A percentile compares a stretch with the other conserved stretches of the same genome.
phyloP scores from a whole-genome alignment of 306 rosid species.

The Ormosia emarginata region DNA sequence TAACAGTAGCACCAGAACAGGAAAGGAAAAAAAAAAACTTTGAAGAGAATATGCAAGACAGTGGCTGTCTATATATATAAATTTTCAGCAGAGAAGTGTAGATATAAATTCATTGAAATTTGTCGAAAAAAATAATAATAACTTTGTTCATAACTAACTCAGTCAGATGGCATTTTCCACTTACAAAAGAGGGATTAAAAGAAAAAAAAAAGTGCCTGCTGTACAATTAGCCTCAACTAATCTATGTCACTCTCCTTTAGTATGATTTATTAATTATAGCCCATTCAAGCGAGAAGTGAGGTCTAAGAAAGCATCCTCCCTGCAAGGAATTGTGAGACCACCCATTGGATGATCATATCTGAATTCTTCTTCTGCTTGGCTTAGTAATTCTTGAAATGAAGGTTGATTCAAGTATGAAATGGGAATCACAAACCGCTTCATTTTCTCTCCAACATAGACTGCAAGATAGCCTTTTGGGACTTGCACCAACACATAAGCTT shows the following conservation, averaged over 20 bases:
- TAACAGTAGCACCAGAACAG: background rate
- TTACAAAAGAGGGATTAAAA: background rate
- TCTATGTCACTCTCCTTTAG: background rate
- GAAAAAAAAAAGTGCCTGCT: background rate
- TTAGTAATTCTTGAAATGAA: constrained; percentile 24
- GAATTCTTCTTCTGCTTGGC: constrained; percentile 25
- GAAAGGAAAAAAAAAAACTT: background rate
- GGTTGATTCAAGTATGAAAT: constrained; percentile 20
- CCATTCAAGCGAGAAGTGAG: constrained; percentile 4
- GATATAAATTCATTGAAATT: background rate
- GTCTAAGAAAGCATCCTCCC: background rate
- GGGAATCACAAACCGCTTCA: constrained; percentile 40
- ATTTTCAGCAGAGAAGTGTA: background rate
- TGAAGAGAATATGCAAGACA: background rate
- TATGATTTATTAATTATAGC: background rate
- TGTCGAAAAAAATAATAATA: background rate
- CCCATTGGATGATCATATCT: constrained; percentile 40
- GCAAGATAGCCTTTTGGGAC: constrained; percentile 45
- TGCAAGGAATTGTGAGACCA: constrained; percentile 41
- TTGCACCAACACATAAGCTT: background rate
- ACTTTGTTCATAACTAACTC: background rate
- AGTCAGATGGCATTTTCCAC: background rate
- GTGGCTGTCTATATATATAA: background rate
- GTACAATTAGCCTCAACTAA: background rate
- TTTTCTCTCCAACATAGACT: constrained; percentile 44